Conservation (phyloP, 805 yeast genomes). For the Grigorovia yakushimaensis region DNA sequence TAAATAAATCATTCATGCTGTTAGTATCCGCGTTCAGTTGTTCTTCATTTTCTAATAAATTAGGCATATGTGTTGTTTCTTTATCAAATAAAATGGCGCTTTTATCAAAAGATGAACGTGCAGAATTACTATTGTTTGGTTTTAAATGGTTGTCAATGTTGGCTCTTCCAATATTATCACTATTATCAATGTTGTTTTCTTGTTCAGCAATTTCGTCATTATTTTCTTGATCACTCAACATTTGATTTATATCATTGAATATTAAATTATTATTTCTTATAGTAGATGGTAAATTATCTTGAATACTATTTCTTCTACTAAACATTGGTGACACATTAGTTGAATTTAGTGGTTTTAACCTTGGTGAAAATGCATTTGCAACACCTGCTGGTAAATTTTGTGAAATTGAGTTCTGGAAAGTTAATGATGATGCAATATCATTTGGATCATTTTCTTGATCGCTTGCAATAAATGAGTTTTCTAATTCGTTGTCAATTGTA, state of each 20-base stretch:
- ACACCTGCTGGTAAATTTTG: slow-evolving; percentile 27
- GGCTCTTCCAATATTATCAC: slow-evolving; percentile 1
- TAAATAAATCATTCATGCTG: slow-evolving; percentile 17
- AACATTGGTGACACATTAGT: neutral
- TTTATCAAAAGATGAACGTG: slow-evolving; percentile 17
- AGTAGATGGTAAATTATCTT: slow-evolving; percentile 24
- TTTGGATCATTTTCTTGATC: slow-evolving; percentile 5
- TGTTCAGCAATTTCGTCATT: slow-evolving; percentile 1
- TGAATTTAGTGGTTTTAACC: slow-evolving; percentile 13
- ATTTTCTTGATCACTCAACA: slow-evolving; percentile 9
- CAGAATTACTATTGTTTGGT: slow-evolving; percentile 6
- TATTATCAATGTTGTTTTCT: neutral
- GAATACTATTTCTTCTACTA: slow-evolving; percentile 8
- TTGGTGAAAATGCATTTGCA: slow-evolving; percentile 22
- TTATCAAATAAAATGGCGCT: slow-evolving; percentile 4
- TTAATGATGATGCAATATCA: slow-evolving; percentile 14
- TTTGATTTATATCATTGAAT: slow-evolving; percentile 20
- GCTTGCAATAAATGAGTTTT: slow-evolving; percentile 1
- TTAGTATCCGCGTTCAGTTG: neutral
- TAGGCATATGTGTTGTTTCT: slow-evolving; percentile 17
- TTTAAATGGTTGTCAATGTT: neutral
- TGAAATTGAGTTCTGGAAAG: slow-evolving; percentile 10
- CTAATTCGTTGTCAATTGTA: slow-evolving; percentile 5
- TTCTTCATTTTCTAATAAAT: slow-evolving; percentile 14
- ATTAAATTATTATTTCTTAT: slow-evolving; percentile 17